A percentile compares a stretch with the other conserved stretches of the same genome.
Evolutionary conservation across 2,329 filamentous ascomycete species (phyloP).

Genomic region (Westerdykella sp.): DNA sequence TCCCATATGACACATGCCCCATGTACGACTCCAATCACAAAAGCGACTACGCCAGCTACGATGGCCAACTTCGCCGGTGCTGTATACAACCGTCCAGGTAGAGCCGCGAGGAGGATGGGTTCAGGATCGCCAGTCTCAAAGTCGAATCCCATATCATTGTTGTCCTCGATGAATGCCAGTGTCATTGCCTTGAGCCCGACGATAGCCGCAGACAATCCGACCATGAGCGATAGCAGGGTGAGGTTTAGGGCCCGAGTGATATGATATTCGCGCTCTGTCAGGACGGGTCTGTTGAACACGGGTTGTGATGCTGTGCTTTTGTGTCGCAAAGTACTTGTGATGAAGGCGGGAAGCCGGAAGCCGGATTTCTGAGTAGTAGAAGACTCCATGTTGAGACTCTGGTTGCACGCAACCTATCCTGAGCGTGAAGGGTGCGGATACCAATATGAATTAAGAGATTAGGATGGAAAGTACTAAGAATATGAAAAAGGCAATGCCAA

Average conservation of each 20-base stretch:
- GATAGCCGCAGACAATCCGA: conserved; percentile 15
- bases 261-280: conserved; percentile 11
- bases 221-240: conserved; percentile 13
- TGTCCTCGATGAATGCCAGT: conserved; percentile 30
- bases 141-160: conserved; percentile 25
- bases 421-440: not conserved
- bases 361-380: not conserved
- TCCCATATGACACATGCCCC: conserved; percentile 18
- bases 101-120: conserved; percentile 20
- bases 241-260: conserved; percentile 17
- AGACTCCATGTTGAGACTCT: not conserved
- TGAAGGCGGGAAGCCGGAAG: conserved; percentile 10
- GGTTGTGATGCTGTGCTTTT: conserved; percentile 5
- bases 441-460: not conserved
- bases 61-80: conserved; percentile 26
- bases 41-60: conserved; percentile 17
- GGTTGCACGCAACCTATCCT: not conserved
- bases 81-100: conserved; percentile 21
- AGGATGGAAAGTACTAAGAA: not conserved
- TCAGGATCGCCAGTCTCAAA: conserved; percentile 12
- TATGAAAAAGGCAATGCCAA: not conserved
- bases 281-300: conserved; percentile 17
- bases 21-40: conserved; percentile 17
- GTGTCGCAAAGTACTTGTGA: conserved; percentile 1
- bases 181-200: conserved; percentile 26